These are phyloP conservation scores for Pharnaceum exiguum DNA, from an alignment of 148 eudicot genomes.

Conservation along the genomic window DNA sequence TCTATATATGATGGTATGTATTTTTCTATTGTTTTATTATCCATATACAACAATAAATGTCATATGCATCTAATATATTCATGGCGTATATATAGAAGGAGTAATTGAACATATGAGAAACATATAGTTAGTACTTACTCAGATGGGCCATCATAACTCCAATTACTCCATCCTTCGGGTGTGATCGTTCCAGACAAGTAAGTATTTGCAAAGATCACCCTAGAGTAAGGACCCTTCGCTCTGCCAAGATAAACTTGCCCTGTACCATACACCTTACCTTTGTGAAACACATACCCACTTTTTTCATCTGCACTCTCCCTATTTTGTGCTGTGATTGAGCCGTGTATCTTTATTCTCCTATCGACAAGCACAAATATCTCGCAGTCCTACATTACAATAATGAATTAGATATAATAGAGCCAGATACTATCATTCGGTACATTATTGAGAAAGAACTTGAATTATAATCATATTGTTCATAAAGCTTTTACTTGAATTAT, in stretches of 20 bases:
- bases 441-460: too few relatives aligned
- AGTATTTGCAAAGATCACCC: constrained; percentile 69
- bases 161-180: constrained; percentile 71
- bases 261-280: constrained; percentile 54
- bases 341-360: constrained; percentile 46
- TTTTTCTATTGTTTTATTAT: too few relatives aligned
- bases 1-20: too few relatives aligned
- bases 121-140: constrained; percentile 32
- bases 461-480: too few relatives aligned
- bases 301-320: constrained; percentile 38
- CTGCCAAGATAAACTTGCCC: constrained; percentile 64
- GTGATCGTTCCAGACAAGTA: constrained; percentile 59
- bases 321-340: constrained; percentile 75
- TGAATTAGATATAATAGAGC: too few relatives aligned
- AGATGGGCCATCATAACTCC: constrained; percentile 60
- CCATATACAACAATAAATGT: too few relatives aligned
- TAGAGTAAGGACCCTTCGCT: constrained; percentile 59
- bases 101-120: not conserved
- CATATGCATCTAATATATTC: too few relatives aligned
- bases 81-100: too few relatives aligned
- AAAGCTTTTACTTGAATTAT: too few relatives aligned
- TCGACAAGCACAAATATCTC: constrained; percentile 72
- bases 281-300: constrained; percentile 63
- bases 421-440: too few relatives aligned
- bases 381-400: constrained; percentile 41